Base-by-base conservation (phyloP, 1,284 basidiomycete genomes). In the Puccinia horiana region DNA sequence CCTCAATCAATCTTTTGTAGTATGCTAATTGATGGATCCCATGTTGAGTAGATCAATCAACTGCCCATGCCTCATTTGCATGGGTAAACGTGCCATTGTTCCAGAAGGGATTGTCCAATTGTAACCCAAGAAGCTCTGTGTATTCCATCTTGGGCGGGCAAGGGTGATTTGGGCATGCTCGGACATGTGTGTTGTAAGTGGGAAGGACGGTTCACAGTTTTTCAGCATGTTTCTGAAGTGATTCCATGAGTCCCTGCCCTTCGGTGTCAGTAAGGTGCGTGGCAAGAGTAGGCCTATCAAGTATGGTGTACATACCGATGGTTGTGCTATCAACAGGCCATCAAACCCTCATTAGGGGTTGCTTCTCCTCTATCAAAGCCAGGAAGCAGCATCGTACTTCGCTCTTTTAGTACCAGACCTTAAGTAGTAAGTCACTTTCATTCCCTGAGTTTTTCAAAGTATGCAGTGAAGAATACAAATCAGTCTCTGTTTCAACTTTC, bases 331-430 rank as follows among this genome's bases (percentile, higher is more conserved):
- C n/a, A n/a, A 8, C 8, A 47, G 44, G 16, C 44, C 44, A 8
- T 8, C 44, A 16, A 8, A 47, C 44, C 16, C 9, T 16, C 9
- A 8, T 16, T 8, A 72, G 29, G 2, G 69, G 69, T 35, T 16
- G 72, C 18, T 74, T 74, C 20, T 74, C 40, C 32, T 75, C 73
- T 23, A 44, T 14, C 16, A 74, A n/a, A 52, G 20, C 20, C 16
- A 52, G 11, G 40, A 52, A 49, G 11, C 12, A 32, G 54, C 5
- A 8, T 29, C 52, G 16, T 35, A 75, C 20, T 11, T 44, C 49
- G 12, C 49, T 75, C 35, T 75, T 75, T 4, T 23, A 14, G 32
- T 58, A 58, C 73, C 52, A 75, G n/a, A 75, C 73, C 26, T 49
- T 75, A 3, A 75, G 20, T 8, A 54, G 40, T 23, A 75, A 26